A percentile compares a stretch with the other conserved stretches of the same genome.
phyloP scores from a whole-genome alignment of 1,284 basidiomycete genomes.

The Lentinula novae-zelandiae region DNA sequence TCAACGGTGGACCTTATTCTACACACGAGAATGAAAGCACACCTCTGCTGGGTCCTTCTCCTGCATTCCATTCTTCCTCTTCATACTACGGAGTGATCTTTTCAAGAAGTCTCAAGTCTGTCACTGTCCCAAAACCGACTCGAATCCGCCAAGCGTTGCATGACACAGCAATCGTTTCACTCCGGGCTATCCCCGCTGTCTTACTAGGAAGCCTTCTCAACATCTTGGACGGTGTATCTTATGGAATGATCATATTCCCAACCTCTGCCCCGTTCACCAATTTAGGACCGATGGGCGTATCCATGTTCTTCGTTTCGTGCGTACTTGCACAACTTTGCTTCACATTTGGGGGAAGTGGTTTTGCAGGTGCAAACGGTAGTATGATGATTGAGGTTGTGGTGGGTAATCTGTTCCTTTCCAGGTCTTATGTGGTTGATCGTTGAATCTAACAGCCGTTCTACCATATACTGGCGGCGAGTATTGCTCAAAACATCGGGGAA shows the following conservation, averaged over 20 bases:
- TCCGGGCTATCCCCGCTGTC: constrained; percentile 75
- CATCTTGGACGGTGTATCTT: constrained; percentile 90
- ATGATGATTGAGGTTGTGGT: constrained; percentile 99
- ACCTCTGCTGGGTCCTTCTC: neutral
- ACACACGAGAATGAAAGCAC: constrained; percentile 3
- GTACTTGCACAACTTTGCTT: constrained; percentile 85
- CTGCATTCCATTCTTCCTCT: neutral
- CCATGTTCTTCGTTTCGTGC: constrained; percentile 55
- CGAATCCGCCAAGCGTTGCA: neutral
- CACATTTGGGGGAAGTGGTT: constrained; percentile 84
- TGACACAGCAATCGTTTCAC: constrained; percentile 29
- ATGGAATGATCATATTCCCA: constrained; percentile 50
- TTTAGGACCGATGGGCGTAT: constrained; percentile 88
- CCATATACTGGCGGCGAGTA: constrained; percentile 51
- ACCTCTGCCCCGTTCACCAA: constrained; percentile 52
- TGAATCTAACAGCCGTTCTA: constrained; percentile 7
- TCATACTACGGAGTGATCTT: neutral
- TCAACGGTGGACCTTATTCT: neutral
- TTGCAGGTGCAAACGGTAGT: constrained; percentile 87
- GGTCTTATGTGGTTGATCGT: neutral
- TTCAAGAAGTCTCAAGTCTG: constrained; percentile 1
- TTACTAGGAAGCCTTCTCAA: constrained; percentile 87
- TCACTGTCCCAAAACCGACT: neutral
- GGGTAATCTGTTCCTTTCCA: constrained; percentile 28
- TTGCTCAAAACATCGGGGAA: constrained; percentile 71